phyloP scores from a whole-genome alignment of 2,329 filamentous ascomycete genomes.

The Cladosporium phlei region DNA sequence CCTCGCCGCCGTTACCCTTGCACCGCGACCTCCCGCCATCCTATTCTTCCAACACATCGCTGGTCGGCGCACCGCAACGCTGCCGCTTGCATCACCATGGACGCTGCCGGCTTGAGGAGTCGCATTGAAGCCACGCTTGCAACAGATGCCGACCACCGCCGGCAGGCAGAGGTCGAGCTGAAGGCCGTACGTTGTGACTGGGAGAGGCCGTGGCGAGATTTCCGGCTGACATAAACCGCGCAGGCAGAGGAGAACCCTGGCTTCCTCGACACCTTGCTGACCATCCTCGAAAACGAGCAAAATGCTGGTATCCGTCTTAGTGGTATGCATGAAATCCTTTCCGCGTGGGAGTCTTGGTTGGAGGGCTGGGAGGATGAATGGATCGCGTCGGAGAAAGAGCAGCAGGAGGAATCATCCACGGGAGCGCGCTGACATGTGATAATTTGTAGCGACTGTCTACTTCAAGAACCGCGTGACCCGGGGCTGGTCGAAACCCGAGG shows the following conservation, averaged over 20 bases:
- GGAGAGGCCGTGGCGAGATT: slow-evolving; percentile 7
- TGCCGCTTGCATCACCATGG: slow-evolving; percentile 50
- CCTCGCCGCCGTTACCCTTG: too few relatives aligned
- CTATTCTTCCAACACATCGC: too few relatives aligned
- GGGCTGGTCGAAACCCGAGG: slow-evolving; percentile 77
- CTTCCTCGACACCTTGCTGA: slow-evolving; percentile 84
- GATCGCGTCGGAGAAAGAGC: slow-evolving; percentile 7
- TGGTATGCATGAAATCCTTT: slow-evolving; percentile 55
- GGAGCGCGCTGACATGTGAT: slow-evolving; percentile 12
- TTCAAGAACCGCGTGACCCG: slow-evolving; percentile 95
- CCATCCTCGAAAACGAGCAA: slow-evolving; percentile 85
- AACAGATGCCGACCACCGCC: slow-evolving; percentile 67
- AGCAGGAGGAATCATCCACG: slow-evolving; percentile 78
- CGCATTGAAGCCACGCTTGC: slow-evolving; percentile 73
- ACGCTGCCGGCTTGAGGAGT: slow-evolving; percentile 67
- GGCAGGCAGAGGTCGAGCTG: slow-evolving; percentile 73
- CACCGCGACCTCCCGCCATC: too few relatives aligned
- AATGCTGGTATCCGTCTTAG: slow-evolving; percentile 80
- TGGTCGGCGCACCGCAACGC: slow-evolving; percentile 4
- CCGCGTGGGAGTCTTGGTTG: neutral
- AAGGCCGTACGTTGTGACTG: slow-evolving; percentile 61
- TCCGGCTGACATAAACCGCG: slow-evolving; percentile 9
- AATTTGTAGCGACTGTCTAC: slow-evolving; percentile 76
- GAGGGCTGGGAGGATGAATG: neutral
- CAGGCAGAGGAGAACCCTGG: slow-evolving; percentile 87